phyloP scores from a whole-genome alignment of 2,329 filamentous ascomycete species.

The Venturiaceae sp. region DNA sequence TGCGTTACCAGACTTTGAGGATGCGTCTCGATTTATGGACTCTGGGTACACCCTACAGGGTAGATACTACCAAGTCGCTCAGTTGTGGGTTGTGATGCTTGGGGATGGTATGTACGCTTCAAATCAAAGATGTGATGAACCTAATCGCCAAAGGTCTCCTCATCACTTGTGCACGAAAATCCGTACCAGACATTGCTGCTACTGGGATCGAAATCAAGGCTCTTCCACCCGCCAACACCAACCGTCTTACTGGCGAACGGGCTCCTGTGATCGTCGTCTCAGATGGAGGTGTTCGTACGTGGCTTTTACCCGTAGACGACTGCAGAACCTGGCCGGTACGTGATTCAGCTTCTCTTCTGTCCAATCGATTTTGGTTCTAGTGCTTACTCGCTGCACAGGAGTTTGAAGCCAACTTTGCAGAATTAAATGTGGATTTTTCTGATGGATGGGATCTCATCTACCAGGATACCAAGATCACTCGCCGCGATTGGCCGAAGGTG shows the following conservation, averaged over 20 bases:
- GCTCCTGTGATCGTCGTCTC: slow-evolving; percentile 8
- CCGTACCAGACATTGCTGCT: slow-evolving; percentile 4
- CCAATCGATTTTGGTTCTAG: neutral
- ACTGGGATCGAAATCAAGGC: slow-evolving; percentile 4
- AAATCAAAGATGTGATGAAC: neutral
- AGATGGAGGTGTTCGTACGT: slow-evolving; percentile 7
- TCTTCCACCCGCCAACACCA: slow-evolving; percentile 5
- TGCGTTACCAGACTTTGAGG: neutral
- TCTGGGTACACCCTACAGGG: slow-evolving; percentile 23
- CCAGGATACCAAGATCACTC: slow-evolving; percentile 1
- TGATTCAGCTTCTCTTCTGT: too few relatives aligned
- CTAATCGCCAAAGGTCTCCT: slow-evolving; percentile 4
- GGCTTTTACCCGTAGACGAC: slow-evolving; percentile 9
- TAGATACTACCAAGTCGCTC: slow-evolving; percentile 38
- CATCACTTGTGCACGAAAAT: slow-evolving; percentile 7
- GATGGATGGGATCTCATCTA: slow-evolving; percentile 10
- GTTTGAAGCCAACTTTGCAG: slow-evolving; percentile 8
- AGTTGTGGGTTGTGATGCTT: slow-evolving; percentile 39
- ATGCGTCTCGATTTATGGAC: slow-evolving; percentile 12
- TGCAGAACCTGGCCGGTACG: slow-evolving; percentile 8
- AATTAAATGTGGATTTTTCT: slow-evolving; percentile 5
- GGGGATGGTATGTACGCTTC: slow-evolving; percentile 27
- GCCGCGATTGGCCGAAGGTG: slow-evolving; percentile 7
- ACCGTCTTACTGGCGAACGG: neutral
- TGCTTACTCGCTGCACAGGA: neutral